Percentiles rank a stretch among this genome's conserved stretches.
phyloP scores from a whole-genome alignment of 1,284 basidiomycete species.

The Taiwanofungus camphoratus region DNA sequence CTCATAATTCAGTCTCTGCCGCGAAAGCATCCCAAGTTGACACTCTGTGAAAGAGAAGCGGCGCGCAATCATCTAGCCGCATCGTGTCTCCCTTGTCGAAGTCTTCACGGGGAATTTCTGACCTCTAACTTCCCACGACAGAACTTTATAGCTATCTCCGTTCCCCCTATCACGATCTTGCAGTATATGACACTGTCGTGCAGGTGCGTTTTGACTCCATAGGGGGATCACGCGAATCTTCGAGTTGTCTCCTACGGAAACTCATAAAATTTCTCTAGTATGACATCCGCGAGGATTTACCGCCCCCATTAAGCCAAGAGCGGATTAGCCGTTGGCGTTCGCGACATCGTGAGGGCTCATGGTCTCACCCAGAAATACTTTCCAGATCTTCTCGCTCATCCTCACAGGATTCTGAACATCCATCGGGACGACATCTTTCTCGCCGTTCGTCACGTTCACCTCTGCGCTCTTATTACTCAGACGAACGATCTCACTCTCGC shows the following conservation, averaged over 20 bases:
- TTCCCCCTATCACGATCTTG: constrained; percentile 78
- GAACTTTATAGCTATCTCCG: constrained; percentile 84
- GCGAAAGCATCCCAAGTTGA: no score
- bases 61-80: no score
- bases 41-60: no score
- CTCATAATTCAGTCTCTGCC: no score
- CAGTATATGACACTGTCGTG: constrained; percentile 73
- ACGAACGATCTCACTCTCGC: no score
- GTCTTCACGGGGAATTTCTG: no score
- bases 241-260: constrained; percentile 5
- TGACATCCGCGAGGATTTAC: constrained; percentile 37
- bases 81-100: no score
- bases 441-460: constrained; percentile 2
- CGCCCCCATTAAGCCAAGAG: constrained; percentile 27
- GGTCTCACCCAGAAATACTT: constrained; percentile 11
- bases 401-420: constrained; percentile 4
- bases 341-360: constrained; percentile 16
- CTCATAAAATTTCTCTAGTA: constrained; percentile 37
- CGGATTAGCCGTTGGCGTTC: constrained; percentile 37
- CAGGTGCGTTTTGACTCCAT: constrained; percentile 48
- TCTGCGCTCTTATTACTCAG: no score
- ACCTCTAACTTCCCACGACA: constrained; percentile 31
- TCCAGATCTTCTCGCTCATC: constrained; percentile 7
- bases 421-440: background rate
- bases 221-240: constrained; percentile 3